Conservation (phyloP, 1,139 yeast species). For the Meyerozyma smithsonii region DNA sequence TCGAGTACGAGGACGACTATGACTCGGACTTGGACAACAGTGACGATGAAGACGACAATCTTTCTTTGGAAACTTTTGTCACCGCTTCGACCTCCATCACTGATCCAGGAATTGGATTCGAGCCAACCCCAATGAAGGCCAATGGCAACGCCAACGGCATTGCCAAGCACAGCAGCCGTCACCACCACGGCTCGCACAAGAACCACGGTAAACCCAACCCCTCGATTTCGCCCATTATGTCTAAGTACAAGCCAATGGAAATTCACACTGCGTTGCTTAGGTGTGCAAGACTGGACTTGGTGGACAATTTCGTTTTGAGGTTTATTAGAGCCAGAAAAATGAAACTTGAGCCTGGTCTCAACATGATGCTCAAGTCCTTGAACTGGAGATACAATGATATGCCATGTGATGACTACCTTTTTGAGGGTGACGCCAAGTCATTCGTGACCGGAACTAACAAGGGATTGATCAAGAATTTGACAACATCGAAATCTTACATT, state of each 20-base stretch:
- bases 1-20: conserved; percentile 19
- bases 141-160: background rate
- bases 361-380: conserved; percentile 33
- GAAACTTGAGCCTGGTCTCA: conserved; percentile 27
- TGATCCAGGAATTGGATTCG: conserved; percentile 8
- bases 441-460: conserved; percentile 27
- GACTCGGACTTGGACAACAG: conserved; percentile 15
- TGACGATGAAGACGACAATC: conserved; percentile 19
- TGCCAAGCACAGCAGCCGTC: background rate
- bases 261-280: conserved; percentile 22
- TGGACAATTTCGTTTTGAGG: conserved; percentile 32
- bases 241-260: conserved; percentile 22
- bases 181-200: conserved; percentile 3
- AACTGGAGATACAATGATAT: conserved; percentile 34
- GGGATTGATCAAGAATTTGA: conserved; percentile 36
- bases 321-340: conserved; percentile 43
- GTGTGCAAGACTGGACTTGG: conserved; percentile 26
- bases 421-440: conserved; percentile 39
- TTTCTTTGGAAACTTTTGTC: conserved; percentile 31
- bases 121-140: background rate
- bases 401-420: conserved; percentile 27
- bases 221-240: conserved; percentile 13
- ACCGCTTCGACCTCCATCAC: conserved; percentile 34
- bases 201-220: conserved; percentile 15
- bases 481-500: conserved; percentile 35